Conservation (phyloP, 116 monocot species). For the Phalaenopsis hybrid region DNA sequence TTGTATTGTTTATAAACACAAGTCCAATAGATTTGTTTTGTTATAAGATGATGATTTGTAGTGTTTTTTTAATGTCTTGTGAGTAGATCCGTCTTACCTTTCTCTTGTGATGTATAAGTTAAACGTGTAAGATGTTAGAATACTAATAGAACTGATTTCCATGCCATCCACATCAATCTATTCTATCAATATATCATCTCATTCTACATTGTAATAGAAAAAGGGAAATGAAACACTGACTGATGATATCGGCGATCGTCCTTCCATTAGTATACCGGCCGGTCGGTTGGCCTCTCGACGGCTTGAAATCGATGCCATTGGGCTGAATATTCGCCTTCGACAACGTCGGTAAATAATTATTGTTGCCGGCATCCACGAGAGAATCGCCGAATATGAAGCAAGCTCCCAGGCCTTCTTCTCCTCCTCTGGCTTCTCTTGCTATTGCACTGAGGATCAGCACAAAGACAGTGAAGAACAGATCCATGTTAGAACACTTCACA, state of each 20-base stretch:
- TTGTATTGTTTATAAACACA: no score
- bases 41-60: no score
- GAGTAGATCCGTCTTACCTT: no score
- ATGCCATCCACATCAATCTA: no score
- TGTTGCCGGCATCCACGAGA: conserved; percentile 53
- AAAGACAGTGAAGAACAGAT: conserved; percentile 1
- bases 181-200: no score
- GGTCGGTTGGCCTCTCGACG: conserved; percentile 58
- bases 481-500: background rate
- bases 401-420: conserved; percentile 20
- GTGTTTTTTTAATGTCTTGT: no score
- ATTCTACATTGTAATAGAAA: no score
- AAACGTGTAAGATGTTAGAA: no score
- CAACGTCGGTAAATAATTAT: conserved; percentile 35
- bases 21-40: no score
- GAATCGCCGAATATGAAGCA: conserved; percentile 59
- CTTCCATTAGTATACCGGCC: conserved; percentile 78
- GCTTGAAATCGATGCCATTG: conserved; percentile 71
- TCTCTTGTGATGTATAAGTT: no score
- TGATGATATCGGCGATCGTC: conserved; percentile 71
- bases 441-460: conserved; percentile 5
- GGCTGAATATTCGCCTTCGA: conserved; percentile 44
- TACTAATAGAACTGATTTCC: no score
- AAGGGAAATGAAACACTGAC: conserved; percentile 14
- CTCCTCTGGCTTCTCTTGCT: conserved; percentile 1